phyloP scores from a whole-genome alignment of 805 yeast species.

The Candida chilensis region DNA sequence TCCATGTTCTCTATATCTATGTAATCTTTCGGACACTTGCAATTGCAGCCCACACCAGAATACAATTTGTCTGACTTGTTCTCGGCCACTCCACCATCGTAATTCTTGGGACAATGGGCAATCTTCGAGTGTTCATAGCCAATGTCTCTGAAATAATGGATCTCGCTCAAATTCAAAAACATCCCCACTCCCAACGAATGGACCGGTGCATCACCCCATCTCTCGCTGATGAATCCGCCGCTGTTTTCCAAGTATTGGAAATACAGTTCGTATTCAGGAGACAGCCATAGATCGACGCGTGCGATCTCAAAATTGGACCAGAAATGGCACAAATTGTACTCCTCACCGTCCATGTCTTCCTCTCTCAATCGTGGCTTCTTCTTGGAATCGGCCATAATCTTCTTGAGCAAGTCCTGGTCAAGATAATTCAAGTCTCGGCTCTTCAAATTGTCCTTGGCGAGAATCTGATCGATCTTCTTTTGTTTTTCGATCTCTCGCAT shows the following conservation, averaged over 20 bases:
- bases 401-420: slow-evolving; percentile 2
- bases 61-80: too few species aligned
- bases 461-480: slow-evolving; percentile 12
- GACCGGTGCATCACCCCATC: slow-evolving; percentile 98
- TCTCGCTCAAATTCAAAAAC: slow-evolving; percentile 54
- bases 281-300: slow-evolving; percentile 62
- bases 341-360: slow-evolving; percentile 57
- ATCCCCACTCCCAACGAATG: slow-evolving; percentile 83
- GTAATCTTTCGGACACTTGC: slow-evolving; percentile 22
- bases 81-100: not conserved
- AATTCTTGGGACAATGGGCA: slow-evolving; percentile 71
- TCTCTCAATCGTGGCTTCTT: slow-evolving; percentile 21
- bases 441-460: slow-evolving; percentile 11
- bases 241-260: slow-evolving; percentile 59
- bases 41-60: slow-evolving; percentile 34
- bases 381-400: slow-evolving; percentile 5
- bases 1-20: slow-evolving; percentile 17
- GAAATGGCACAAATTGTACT: slow-evolving; percentile 76
- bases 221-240: slow-evolving; percentile 81
- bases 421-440: slow-evolving; percentile 9
- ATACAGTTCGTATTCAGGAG: slow-evolving; percentile 55
- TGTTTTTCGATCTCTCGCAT: slow-evolving; percentile 16
- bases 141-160: slow-evolving; percentile 88
- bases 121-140: slow-evolving; percentile 81
- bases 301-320: slow-evolving; percentile 96